Conservation (phyloP, 2,329 filamentous ascomycete genomes). For the Penicillium sp. region DNA sequence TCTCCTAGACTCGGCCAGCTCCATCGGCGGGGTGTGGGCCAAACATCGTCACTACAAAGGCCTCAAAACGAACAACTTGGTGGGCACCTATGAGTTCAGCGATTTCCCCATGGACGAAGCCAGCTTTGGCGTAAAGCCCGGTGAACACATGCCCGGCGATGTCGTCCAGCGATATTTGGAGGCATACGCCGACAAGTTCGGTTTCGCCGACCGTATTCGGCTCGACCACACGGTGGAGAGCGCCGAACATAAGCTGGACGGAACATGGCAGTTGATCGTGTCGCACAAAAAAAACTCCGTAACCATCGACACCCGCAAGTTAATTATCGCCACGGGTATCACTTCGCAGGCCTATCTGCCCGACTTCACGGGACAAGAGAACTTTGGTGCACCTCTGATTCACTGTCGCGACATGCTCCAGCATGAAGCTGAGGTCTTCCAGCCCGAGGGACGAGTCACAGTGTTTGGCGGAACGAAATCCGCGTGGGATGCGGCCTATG, state of each 20-base stretch:
- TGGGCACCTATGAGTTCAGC: conserved; percentile 70
- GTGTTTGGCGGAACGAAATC: conserved; percentile 64
- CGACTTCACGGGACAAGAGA: conserved; percentile 48
- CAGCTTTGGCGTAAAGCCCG: conserved; percentile 48
- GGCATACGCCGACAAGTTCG: conserved; percentile 55
- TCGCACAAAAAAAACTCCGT: conserved; percentile 9
- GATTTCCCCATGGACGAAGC: conserved; percentile 68
- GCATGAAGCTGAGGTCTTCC: conserved; percentile 31
- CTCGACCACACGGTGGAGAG: conserved; percentile 53
- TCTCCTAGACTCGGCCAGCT: conserved; percentile 57
- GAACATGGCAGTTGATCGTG: conserved; percentile 35
- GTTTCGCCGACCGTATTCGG: conserved; percentile 48
- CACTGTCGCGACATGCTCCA: conserved; percentile 56
- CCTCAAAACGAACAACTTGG: conserved; percentile 71
- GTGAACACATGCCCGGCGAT: conserved; percentile 59
- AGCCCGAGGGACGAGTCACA: conserved; percentile 35
- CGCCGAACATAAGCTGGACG: conserved; percentile 44
- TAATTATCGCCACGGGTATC: conserved; percentile 62
- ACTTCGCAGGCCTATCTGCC: conserved; percentile 59
- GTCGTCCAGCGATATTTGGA: conserved; percentile 58
- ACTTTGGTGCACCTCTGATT: conserved; percentile 55
- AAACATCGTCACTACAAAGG: conserved; percentile 63
- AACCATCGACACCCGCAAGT: conserved; percentile 41
- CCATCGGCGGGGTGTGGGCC: conserved; percentile 69
- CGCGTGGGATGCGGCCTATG: conserved; percentile 62